Percentiles rank a stretch among this genome's conserved stretches.
Conservation (phyloP, 305 asterid genomes). For the Fraxinus albicans region DNA sequence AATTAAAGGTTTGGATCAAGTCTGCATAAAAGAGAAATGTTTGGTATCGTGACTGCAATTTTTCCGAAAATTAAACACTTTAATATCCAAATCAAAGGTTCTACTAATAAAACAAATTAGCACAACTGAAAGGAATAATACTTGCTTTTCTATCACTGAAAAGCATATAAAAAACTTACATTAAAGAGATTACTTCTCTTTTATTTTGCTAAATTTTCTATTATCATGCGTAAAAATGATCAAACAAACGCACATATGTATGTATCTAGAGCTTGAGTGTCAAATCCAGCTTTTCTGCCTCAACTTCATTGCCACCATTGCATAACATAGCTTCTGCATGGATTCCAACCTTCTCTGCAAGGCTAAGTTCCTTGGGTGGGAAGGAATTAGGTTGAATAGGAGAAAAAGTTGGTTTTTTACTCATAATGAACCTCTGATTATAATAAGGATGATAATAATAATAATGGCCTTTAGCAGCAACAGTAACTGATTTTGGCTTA, state of each 20-base stretch:
- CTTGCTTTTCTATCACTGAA: neutral
- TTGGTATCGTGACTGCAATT: too few relatives aligned
- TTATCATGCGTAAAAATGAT: neutral
- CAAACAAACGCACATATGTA: neutral
- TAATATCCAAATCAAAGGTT: neutral
- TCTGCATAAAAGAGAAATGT: too few relatives aligned
- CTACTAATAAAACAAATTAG: neutral
- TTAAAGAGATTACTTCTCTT: neutral
- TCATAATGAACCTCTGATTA: neutral
- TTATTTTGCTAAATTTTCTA: neutral
- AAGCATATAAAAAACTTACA: neutral
- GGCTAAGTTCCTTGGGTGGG: conserved; percentile 31
- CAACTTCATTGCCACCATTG: conserved; percentile 20
- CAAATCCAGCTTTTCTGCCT: conserved; percentile 35
- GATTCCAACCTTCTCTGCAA: conserved; percentile 25
- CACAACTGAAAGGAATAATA: neutral
- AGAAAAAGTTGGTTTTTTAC: neutral
- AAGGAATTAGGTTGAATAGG: conserved; percentile 22
- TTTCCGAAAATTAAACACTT: neutral
- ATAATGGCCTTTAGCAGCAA: neutral
- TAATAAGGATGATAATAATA: neutral
- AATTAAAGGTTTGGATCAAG: too few relatives aligned
- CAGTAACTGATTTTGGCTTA: neutral
- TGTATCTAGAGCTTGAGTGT: conserved; percentile 37
- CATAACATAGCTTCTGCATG: conserved; percentile 20